Evolutionary conservation across 2,329 filamentous ascomycete species (phyloP), one percentile per base, ranked within the genome.

Genomic region (Penicillium paneum): DNA sequence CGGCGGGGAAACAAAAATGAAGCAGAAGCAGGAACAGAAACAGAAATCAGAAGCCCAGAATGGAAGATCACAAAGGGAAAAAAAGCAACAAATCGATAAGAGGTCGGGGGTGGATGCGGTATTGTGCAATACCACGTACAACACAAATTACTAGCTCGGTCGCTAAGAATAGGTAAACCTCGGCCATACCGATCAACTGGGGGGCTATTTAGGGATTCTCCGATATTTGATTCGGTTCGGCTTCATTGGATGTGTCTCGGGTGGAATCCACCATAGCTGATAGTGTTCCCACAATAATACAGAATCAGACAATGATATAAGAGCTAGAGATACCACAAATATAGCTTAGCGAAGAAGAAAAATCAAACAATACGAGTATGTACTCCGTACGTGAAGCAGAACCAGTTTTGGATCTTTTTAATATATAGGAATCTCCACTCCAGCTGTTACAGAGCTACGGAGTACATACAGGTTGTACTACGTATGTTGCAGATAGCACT

Each of bases 81-180:
- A 52, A 56, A 53, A 32, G 54, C 42, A 48, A 56, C 49, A 56
- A 56, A 53, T 48, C 54, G 49, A 53, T 53, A 52, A 47, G 52
- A 51, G 54, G 49, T 47, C 28, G 34, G 49, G 52, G 52, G 44
- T 48, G 43, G 51, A 39, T 21, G 32, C 19, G 52, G 52, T 54
- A 54, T 50, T 50, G 32, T 43, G 8, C 6, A 45, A 41, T 52
- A 55, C 48, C 8, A 28, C 17, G 32, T 52, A 55, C 48, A 15
- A 34, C 17, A 36, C 35, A 54, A 54, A 44, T 49, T 54, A 54
- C 52, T 54, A 54, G 52, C 17, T 29, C 21, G 8, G 31, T 42
- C 52, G 52, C 52, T 55, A 55, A 52, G 47, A 55, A 55, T 55
- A 55, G 52, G 21, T 53, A 44, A 49, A 49, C 50, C 50, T 53